Conservation (phyloP, 2,329 filamentous ascomycete genomes). For the Daldinia sp. region DNA sequence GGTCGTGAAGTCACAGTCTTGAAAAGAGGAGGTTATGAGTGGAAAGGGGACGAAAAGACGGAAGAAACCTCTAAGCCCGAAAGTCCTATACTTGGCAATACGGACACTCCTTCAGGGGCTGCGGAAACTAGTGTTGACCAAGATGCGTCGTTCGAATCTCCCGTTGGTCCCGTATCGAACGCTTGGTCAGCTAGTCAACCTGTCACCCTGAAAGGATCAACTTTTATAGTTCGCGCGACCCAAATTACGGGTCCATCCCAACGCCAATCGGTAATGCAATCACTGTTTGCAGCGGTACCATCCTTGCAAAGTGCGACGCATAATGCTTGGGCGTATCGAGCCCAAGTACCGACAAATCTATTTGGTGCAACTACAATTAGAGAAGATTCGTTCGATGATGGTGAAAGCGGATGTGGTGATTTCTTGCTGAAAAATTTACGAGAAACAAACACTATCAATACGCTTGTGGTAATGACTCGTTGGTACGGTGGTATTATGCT, state of each 20-base stretch:
- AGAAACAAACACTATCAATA: conserved; percentile 63
- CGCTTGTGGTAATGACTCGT: conserved; percentile 69
- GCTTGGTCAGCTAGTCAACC: conserved; percentile 66
- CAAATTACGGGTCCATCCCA: conserved; percentile 55
- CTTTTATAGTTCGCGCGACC: conserved; percentile 68
- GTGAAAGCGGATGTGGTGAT: conserved; percentile 70
- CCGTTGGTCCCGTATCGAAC: conserved; percentile 43
- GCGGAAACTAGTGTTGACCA: conserved; percentile 39
- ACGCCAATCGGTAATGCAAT: conserved; percentile 59
- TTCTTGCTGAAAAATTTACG: conserved; percentile 67
- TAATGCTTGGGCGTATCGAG: conserved; percentile 68
- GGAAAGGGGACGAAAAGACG: conserved; percentile 58
- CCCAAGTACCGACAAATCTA: conserved; percentile 52
- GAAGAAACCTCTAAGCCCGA: conserved; percentile 34
- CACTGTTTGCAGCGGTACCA: conserved; percentile 62
- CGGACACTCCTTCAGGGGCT: conserved; percentile 35
- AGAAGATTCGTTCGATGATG: conserved; percentile 69
- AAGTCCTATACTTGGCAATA: conserved; percentile 20
- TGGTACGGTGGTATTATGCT: conserved; percentile 74
- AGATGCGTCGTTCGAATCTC: conserved; percentile 30
- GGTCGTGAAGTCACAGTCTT: conserved; percentile 80
- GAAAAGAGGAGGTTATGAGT: conserved; percentile 80
- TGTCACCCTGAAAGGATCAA: conserved; percentile 65
- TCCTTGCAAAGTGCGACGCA: conserved; percentile 67
- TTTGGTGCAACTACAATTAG: conserved; percentile 55